These are phyloP conservation scores for Beauveria medogensis DNA, from an alignment of 2,329 filamentous ascomycete genomes.

Conservation along the genomic window DNA sequence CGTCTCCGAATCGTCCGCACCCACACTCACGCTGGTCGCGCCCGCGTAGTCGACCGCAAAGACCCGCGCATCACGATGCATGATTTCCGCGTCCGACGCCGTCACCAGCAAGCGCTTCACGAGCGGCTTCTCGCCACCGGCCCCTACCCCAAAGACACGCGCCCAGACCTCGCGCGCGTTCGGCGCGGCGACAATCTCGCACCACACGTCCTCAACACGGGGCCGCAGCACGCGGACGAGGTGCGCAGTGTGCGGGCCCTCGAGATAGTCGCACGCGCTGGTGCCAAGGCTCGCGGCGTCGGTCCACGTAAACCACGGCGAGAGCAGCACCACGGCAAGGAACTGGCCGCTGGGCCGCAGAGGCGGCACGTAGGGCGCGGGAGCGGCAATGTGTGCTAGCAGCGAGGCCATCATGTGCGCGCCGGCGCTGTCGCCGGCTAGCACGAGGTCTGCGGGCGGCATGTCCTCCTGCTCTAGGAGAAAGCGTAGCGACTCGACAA, in stretches of 20 bases:
- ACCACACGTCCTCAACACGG: conserved; percentile 7
- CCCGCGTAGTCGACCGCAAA: conserved; percentile 1
- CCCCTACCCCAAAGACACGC: neutral
- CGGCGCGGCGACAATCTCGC: conserved; percentile 2
- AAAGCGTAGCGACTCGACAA: conserved; percentile 14
- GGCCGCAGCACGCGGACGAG: conserved; percentile 3
- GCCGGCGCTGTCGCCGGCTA: conserved; percentile 18
- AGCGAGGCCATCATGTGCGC: conserved; percentile 16
- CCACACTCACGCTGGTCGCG: neutral
- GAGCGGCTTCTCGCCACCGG: neutral
- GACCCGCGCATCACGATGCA: neutral
- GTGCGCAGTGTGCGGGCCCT: neutral
- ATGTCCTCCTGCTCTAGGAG: conserved; percentile 13
- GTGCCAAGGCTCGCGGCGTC: conserved; percentile 13
- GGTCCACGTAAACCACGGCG: conserved; percentile 16
- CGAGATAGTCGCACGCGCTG: conserved; percentile 15
- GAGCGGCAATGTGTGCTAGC: conserved; percentile 15
- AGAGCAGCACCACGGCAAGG: conserved; percentile 14
- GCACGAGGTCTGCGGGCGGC: conserved; percentile 13
- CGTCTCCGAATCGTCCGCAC: neutral
- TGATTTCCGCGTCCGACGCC: conserved; percentile 4
- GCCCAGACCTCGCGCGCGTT: conserved; percentile 4
- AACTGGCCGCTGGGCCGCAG: conserved; percentile 6
- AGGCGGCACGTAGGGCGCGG: conserved; percentile 14
- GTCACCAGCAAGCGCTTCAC: conserved; percentile 8